Percentiles rank a stretch among this genome's conserved stretches.
These are phyloP conservation scores for Trametes cinnabarina DNA, from an alignment of 768 basidiomycete species.

Conservation along the genomic window DNA sequence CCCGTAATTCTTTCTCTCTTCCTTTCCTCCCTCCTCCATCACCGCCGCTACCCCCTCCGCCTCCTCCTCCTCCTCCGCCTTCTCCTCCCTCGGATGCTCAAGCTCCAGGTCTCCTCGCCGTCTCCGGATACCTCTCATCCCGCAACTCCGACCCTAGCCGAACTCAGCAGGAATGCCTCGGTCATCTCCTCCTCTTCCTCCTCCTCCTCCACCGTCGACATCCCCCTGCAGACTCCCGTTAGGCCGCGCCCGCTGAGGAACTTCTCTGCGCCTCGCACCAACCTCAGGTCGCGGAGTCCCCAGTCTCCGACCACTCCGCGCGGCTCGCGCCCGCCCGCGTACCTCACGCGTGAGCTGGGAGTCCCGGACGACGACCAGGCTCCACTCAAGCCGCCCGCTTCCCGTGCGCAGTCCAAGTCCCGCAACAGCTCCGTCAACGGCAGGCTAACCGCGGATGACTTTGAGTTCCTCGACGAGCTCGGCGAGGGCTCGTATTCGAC, in stretches of 20 bases:
- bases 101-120: conserved; percentile 32
- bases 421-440: conserved; percentile 47
- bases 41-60: neutral
- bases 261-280: conserved; percentile 53
- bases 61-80: conserved; percentile 1
- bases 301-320: conserved; percentile 39
- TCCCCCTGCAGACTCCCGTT: conserved; percentile 38
- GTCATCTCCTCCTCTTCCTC: conserved; percentile 69
- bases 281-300: conserved; percentile 49
- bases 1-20: conserved; percentile 15
- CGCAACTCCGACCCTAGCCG: conserved; percentile 47
- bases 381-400: conserved; percentile 20
- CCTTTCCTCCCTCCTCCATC: conserved; percentile 8
- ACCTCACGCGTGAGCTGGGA: conserved; percentile 59
- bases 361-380: conserved; percentile 31
- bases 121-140: conserved; percentile 32
- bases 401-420: conserved; percentile 37
- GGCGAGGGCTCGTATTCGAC: conserved; percentile 85
- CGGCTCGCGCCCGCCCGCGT: conserved; percentile 46
- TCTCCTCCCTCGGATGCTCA: conserved; percentile 35
- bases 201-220: conserved; percentile 48
- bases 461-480: conserved; percentile 68
- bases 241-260: conserved; percentile 57
- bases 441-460: conserved; percentile 54
- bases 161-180: conserved; percentile 73